Evolutionary conservation across 2,329 filamentous ascomycete genomes (phyloP), one percentile per base, ranked within the genome.

Genomic region (Aspergillus udagawae): DNA sequence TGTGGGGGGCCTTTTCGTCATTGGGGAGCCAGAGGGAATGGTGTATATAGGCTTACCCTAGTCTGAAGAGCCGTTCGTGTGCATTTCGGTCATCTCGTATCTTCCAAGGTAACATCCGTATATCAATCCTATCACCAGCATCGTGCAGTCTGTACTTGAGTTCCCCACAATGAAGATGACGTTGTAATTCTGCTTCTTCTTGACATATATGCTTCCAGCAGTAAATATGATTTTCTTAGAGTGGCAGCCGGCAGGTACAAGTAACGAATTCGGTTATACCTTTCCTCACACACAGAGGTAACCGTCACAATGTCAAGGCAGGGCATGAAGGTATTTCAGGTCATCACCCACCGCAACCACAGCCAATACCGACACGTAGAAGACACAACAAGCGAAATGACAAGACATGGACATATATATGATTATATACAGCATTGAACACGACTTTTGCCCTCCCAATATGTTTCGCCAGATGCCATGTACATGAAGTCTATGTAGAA

Each of bases 1-100:
- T 20, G 20, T 27, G 44, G 5, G 5, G 21, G 21, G 12, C 23
- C 3, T 47, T 47, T 47, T 47, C 23, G 20, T 47, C 20, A 14
- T 62, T 54, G 58, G 56, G 56, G 53, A 55, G 56, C 57, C 57
- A 49, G 61, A 58, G 63, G 63, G 65, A 67, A 59, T 63, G 62
- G 62, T 69, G 67, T 71, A 63, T 63, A 70, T 73, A 73, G 63
- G 65, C 57, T 67, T 65, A 60, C 64, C 54, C 53, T 68, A 66
- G 58, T 58, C 61, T 55, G 60, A 63, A 60, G 59, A 54, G 44
- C 47, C 61, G 60, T 56, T 55, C 23, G 47, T 60, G 41, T 61
- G 60, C 47, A 52, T 53, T 51, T 42, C 17, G 45, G 54, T 38
- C 49, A 29, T 44, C 38, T 42, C 29, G 23, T 52, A 20, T 6